Conservation (phyloP, 805 yeast genomes). For the Ogataea pignaliae region DNA sequence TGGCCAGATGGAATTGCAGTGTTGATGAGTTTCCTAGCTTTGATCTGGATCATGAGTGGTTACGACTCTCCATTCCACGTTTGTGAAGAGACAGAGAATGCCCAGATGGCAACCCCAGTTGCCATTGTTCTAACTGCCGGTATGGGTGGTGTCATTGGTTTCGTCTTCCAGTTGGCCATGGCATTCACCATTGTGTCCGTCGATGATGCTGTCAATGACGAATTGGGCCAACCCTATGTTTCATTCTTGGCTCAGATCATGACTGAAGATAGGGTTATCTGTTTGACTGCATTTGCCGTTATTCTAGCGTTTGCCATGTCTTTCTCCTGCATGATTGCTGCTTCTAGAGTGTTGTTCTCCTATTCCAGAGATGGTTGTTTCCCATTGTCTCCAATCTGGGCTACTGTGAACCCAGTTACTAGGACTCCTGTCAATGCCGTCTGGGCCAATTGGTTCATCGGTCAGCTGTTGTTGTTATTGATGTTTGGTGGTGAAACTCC, state of each 20-base stretch:
- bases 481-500: slow-evolving; percentile 62
- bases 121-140: slow-evolving; percentile 56
- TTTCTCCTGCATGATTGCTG: slow-evolving; percentile 53
- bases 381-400: slow-evolving; percentile 53
- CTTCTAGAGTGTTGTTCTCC: slow-evolving; percentile 60
- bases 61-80: slow-evolving; percentile 71
- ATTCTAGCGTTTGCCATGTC: slow-evolving; percentile 45
- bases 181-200: slow-evolving; percentile 56
- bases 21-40: slow-evolving; percentile 52
- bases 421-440: slow-evolving; percentile 63
- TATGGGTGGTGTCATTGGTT: slow-evolving; percentile 53
- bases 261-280: slow-evolving; percentile 35
- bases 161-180: slow-evolving; percentile 52
- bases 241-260: slow-evolving; percentile 47
- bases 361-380: slow-evolving; percentile 64
- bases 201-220: slow-evolving; percentile 41
- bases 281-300: slow-evolving; percentile 39
- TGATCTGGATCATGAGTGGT: slow-evolving; percentile 68
- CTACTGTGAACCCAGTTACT: slow-evolving; percentile 44
- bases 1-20: slow-evolving; percentile 57
- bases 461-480: slow-evolving; percentile 50
- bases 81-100: slow-evolving; percentile 64
- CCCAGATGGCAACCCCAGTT: slow-evolving; percentile 57
- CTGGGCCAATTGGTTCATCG: slow-evolving; percentile 49
- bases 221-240: slow-evolving; percentile 57